Evolutionary conservation across 768 basidiomycete species (phyloP).

Genomic region (Pisolithus tinctorius): DNA sequence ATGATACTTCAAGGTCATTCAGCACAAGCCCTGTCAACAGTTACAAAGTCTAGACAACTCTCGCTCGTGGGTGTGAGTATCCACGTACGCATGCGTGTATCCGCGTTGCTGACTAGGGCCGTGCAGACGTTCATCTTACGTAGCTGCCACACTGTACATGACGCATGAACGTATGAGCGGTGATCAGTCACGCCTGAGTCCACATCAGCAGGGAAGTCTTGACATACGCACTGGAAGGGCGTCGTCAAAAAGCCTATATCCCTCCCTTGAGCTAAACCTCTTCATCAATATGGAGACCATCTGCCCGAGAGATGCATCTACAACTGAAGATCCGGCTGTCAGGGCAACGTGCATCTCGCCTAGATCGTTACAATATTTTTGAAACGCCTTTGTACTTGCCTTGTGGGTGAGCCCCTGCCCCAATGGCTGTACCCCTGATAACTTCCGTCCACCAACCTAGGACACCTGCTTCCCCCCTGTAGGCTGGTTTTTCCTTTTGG

Average conservation of each 20-base stretch:
- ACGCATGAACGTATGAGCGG: not conserved
- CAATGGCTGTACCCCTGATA: conserved; percentile 64
- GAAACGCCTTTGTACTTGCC: conserved; percentile 29
- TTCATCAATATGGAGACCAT: conserved; percentile 59
- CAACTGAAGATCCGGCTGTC: conserved; percentile 31
- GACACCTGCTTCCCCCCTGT: conserved; percentile 39
- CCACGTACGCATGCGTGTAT: conserved; percentile 60
- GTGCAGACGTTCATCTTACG: conserved; percentile 40
- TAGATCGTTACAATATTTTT: conserved; percentile 7
- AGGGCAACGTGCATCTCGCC: conserved; percentile 12
- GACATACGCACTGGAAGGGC: conserved; percentile 38
- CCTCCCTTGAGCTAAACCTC: conserved; percentile 65
- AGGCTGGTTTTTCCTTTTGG: conserved; percentile 55
- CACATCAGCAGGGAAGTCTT: not conserved
- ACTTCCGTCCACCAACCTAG: conserved; percentile 75
- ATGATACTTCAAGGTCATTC: conserved; percentile 51
- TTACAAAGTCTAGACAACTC: not conserved
- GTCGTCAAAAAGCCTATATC: conserved; percentile 58
- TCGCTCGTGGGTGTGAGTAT: not conserved
- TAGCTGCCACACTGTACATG: conserved; percentile 37
- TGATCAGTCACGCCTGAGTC: not conserved
- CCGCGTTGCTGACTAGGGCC: conserved; percentile 67
- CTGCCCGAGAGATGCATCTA: conserved; percentile 43
- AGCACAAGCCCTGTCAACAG: conserved; percentile 39
- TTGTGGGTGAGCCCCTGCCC: conserved; percentile 59